These are phyloP conservation scores for Lipomyces oligophaga DNA, from an alignment of 805 yeast genomes.

Conservation along the genomic window DNA sequence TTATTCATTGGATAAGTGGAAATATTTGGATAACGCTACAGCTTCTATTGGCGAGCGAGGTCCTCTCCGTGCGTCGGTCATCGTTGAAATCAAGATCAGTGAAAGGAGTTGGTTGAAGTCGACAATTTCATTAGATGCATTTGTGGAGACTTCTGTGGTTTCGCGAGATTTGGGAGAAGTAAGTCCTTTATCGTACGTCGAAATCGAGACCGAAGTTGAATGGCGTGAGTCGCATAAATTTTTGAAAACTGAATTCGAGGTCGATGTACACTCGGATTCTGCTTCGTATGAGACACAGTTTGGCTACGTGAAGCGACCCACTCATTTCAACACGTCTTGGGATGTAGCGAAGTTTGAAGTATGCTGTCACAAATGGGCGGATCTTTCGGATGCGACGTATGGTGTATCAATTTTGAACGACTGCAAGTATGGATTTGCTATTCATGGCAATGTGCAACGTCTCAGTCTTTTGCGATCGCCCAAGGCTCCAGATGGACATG, in stretches of 20 bases:
- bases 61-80: constrained; percentile 59
- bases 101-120: constrained; percentile 58
- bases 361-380: constrained; percentile 91
- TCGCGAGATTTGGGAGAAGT: constrained; percentile 36
- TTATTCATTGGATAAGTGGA: constrained; percentile 71
- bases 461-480: constrained; percentile 84
- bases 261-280: constrained; percentile 65
- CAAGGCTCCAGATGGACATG: constrained; percentile 89
- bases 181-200: constrained; percentile 40
- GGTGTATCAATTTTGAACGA: constrained; percentile 85
- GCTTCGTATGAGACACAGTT: constrained; percentile 93
- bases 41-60: constrained; percentile 46
- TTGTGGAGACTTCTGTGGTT: constrained; percentile 31
- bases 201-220: constrained; percentile 58
- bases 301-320: constrained; percentile 87
- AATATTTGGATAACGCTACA: constrained; percentile 45
- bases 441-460: constrained; percentile 90
- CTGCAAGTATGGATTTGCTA: constrained; percentile 85
- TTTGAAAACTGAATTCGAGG: constrained; percentile 93
- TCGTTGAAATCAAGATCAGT: constrained; percentile 59
- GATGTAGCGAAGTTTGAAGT: constrained; percentile 96
- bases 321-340: constrained; percentile 94
- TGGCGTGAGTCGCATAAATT: constrained; percentile 90
- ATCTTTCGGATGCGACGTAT: constrained; percentile 76
- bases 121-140: constrained; percentile 63